Base-by-base conservation (phyloP, 495 filamentous ascomycete genomes). In the Collariella sp. region DNA sequence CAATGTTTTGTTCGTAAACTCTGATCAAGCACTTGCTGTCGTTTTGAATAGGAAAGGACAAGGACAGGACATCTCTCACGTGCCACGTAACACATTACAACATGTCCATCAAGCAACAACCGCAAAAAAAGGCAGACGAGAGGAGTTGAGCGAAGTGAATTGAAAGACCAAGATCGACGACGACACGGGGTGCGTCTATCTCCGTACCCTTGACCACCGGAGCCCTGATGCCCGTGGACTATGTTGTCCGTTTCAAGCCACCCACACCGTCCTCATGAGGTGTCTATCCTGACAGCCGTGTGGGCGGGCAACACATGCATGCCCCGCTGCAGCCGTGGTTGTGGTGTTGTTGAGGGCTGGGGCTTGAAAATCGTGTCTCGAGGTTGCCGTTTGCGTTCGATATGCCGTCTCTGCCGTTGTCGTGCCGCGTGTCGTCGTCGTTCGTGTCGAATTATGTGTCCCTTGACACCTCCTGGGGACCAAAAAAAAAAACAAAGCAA, bases 401-500 rank as follows among this genome's bases (percentile, higher is more conserved):
- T 29, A 33, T 5, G 23, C n/a, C 18, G 18, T 43, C 22, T 12
- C 12, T 33, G 16, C 13, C 34, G 24, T 31, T 22, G 3, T 54
- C 22, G 18, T 22, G 7, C 19, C 35, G 34, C 16, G 38, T 5
- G 11, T 19, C 50, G 2, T 43, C 50, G 11, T 46, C 23, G 20
- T 46, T 23, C 16, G 15, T 11, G 11, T 35, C 45, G 31, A 46
- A 33, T 46, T 33, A 38, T 26, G 33, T 16, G 2, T 34, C 33
- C 36, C 18, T 35, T 24, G 20, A 11, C 26, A 41, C 19, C 23
- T 36, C 22, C 13, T 33, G 5, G 20, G n/a, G n/a, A n/a, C n/a
- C n/a, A 31, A 31, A 31, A 31, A 9, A 31, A 4, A 31, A 31
- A 31, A 31, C 49, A 58, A 33, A 54, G 50, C 56, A 58, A 58